Percentiles rank a stretch among this genome's conserved stretches.
Evolutionary conservation across 768 basidiomycete species (phyloP).

Genomic region (Russula dissimulans): DNA sequence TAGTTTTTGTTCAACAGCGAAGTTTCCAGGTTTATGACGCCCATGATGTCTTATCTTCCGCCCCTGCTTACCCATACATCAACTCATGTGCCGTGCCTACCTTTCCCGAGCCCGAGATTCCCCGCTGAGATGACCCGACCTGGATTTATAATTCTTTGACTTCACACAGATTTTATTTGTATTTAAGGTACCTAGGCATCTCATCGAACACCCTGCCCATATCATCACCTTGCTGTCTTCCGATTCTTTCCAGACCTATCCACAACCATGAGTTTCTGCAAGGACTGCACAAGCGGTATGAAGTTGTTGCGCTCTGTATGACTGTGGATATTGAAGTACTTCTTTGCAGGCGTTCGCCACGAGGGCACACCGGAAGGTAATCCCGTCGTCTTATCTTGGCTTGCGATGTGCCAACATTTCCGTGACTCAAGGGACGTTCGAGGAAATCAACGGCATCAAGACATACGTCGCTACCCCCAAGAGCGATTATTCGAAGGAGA

Average conservation of each 20-base stretch:
- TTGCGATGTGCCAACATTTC: background rate
- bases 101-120: too few relatives aligned
- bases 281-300: slow-evolving; percentile 47
- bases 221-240: background rate
- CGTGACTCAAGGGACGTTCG: slow-evolving; percentile 24
- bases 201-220: background rate
- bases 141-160: background rate
- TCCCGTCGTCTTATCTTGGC: background rate
- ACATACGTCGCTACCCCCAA: slow-evolving; percentile 35
- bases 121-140: too few relatives aligned
- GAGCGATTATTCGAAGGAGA: slow-evolving; percentile 31
- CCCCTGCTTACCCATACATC: too few relatives aligned
- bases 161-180: background rate
- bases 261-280: slow-evolving; percentile 41
- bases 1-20: too few relatives aligned
- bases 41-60: too few relatives aligned
- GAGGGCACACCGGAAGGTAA: slow-evolving; percentile 31
- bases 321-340: background rate
- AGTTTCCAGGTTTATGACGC: too few relatives aligned
- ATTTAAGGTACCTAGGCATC: background rate
- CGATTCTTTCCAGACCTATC: background rate
- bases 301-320: background rate
- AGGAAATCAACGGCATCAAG: slow-evolving; percentile 29
- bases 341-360: slow-evolving; percentile 26
- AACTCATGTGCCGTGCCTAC: too few relatives aligned